Conservation (phyloP, 2,329 filamentous ascomycete genomes). For the Hypoxylon sp. region DNA sequence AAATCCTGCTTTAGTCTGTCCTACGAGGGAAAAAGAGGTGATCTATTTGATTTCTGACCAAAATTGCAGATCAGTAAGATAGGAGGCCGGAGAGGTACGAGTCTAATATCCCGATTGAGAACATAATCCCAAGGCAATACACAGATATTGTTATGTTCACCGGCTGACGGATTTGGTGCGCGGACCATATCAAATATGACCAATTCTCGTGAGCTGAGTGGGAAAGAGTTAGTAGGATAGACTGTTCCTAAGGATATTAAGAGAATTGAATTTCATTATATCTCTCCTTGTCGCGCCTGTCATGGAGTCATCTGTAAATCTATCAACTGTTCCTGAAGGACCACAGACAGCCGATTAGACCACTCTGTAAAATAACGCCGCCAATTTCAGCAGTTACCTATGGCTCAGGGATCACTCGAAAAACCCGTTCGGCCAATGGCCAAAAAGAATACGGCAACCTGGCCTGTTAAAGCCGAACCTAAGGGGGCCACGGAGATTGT, state of each 20-base stretch:
- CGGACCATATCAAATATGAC: slow-evolving; percentile 36
- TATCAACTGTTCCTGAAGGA: slow-evolving; percentile 2
- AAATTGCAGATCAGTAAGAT: slow-evolving; percentile 42
- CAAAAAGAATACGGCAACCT: slow-evolving; percentile 36
- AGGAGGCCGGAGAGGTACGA: slow-evolving; percentile 32
- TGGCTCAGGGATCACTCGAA: slow-evolving; percentile 46
- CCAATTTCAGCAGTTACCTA: slow-evolving; percentile 22
- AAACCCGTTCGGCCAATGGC: slow-evolving; percentile 33
- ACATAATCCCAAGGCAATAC: slow-evolving; percentile 24
- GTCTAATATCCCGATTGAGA: slow-evolving; percentile 31
- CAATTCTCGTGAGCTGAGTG: slow-evolving; percentile 16
- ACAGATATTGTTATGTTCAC: slow-evolving; percentile 26
- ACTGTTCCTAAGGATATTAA: slow-evolving; percentile 8
- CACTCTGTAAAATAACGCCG: slow-evolving; percentile 7
- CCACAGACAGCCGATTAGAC: neutral
- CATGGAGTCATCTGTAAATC: slow-evolving; percentile 14
- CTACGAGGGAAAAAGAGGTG: slow-evolving; percentile 32
- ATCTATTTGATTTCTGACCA: slow-evolving; percentile 43
- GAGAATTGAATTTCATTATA: slow-evolving; percentile 21
- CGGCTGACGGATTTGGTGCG: slow-evolving; percentile 25
- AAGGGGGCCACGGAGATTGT: slow-evolving; percentile 35
- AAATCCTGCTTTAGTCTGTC: slow-evolving; percentile 29
- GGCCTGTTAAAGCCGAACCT: slow-evolving; percentile 30
- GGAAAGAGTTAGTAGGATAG: slow-evolving; percentile 21
- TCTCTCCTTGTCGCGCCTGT: neutral